A percentile compares a stretch with the other conserved stretches of the same genome.
These are phyloP conservation scores for Bauhinia variegata DNA, from an alignment of 306 rosid genomes.

Conservation along the genomic window DNA sequence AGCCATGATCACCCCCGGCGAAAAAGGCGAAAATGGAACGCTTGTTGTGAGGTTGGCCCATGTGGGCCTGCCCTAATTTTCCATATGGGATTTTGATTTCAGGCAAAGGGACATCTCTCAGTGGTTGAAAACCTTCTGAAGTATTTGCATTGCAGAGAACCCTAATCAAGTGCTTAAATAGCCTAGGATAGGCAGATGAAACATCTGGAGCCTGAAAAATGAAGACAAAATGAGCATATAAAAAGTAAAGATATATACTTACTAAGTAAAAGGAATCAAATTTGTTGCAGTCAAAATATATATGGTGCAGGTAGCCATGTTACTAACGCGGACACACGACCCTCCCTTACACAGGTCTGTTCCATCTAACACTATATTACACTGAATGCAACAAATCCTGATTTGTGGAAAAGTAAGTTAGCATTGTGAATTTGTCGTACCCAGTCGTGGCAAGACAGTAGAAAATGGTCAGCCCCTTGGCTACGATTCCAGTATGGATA, in stretches of 20 bases:
- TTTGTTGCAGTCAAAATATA: too few relatives aligned
- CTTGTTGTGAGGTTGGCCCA: not conserved
- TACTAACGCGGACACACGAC: too few relatives aligned
- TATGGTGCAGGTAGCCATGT: too few relatives aligned
- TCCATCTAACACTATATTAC: too few relatives aligned
- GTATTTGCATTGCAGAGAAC: conserved; percentile 37
- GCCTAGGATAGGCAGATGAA: conserved; percentile 8
- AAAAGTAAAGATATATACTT: too few relatives aligned
- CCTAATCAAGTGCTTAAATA: conserved; percentile 32
- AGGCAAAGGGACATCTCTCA: conserved; percentile 35
- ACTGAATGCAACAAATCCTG: too few relatives aligned
- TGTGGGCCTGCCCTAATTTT: conserved; percentile 3
- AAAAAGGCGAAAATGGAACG: conserved; percentile 37
- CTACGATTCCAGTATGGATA: conserved; percentile 34
- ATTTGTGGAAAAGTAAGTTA: not conserved
- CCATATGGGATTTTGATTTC: conserved; percentile 15
- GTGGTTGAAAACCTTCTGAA: conserved; percentile 33
- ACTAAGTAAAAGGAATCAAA: too few relatives aligned
- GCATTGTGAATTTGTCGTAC: not conserved
- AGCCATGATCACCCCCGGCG: conserved; percentile 32
- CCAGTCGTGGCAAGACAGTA: conserved; percentile 45
- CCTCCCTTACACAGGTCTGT: too few relatives aligned
- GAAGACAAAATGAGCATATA: too few relatives aligned
- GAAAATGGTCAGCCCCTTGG: conserved; percentile 35
- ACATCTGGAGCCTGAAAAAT: conserved; percentile 37